These are phyloP conservation scores for Teunomyces stri DNA, from an alignment of 805 yeast species.

Conservation along the genomic window DNA sequence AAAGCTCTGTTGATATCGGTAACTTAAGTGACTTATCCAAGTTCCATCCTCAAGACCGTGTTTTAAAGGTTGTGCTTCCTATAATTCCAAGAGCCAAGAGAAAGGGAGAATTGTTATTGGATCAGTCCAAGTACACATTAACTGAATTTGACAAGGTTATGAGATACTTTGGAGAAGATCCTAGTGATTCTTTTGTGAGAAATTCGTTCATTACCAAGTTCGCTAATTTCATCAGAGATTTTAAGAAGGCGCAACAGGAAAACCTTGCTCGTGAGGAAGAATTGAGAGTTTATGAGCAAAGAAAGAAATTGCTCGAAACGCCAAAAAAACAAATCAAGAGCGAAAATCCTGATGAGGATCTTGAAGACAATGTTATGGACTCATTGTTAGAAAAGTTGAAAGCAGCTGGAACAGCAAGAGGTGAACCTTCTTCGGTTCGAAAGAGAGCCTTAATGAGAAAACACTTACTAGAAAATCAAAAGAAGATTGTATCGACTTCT, in stretches of 20 bases:
- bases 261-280: constrained; percentile 70
- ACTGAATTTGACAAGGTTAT: constrained; percentile 56
- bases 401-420: constrained; percentile 76
- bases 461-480: constrained; percentile 37
- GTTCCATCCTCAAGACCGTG: constrained; percentile 66
- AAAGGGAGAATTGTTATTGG: constrained; percentile 48
- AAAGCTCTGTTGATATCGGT: constrained; percentile 57
- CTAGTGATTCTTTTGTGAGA: constrained; percentile 50
- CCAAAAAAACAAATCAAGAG: constrained; percentile 29
- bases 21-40: constrained; percentile 59
- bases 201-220: constrained; percentile 64
- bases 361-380: constrained; percentile 70
- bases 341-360: constrained; percentile 29
- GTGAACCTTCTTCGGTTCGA: constrained; percentile 78
- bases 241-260: constrained; percentile 62
- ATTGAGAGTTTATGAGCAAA: constrained; percentile 65
- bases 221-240: constrained; percentile 56
- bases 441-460: constrained; percentile 74
- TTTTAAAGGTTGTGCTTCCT: constrained; percentile 53
- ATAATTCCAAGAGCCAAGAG: constrained; percentile 54
- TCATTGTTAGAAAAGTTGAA: constrained; percentile 79
- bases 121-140: constrained; percentile 50
- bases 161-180: constrained; percentile 73
- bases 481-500: constrained; percentile 10
- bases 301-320: constrained; percentile 61